Percentiles rank a stretch among this genome's conserved stretches.
phyloP scores from a whole-genome alignment of 176 grass and related monocot species.

The Lolium multiflorum region DNA sequence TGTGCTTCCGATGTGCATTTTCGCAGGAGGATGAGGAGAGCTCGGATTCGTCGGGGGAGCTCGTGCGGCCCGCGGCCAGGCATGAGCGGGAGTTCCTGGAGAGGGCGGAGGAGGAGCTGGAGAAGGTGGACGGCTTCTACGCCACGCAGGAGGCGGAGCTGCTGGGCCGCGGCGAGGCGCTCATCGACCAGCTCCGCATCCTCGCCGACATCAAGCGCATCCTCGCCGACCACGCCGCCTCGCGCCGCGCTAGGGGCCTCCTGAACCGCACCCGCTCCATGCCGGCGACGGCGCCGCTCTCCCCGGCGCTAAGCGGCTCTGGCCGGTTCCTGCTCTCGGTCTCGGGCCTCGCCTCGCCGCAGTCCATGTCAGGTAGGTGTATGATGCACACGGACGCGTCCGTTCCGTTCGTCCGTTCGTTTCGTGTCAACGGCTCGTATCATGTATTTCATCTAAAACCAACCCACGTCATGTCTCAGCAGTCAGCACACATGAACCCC shows the following conservation, averaged over 20 bases:
- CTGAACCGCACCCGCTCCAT: slow-evolving; percentile 22
- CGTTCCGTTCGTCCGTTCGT: not conserved
- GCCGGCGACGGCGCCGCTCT: not conserved
- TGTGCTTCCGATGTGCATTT: not conserved
- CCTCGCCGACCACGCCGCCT: slow-evolving; percentile 55
- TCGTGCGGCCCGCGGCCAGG: slow-evolving; percentile 60
- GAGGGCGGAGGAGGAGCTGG: slow-evolving; percentile 73
- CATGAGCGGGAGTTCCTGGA: slow-evolving; percentile 76
- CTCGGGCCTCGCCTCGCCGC: slow-evolving; percentile 58
- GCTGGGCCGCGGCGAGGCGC: slow-evolving; percentile 59
- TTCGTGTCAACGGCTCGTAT: not conserved
- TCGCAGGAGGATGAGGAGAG: slow-evolving; percentile 52
- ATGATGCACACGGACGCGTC: not conserved
- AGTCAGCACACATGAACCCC: slow-evolving; percentile 35
- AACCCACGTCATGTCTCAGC: slow-evolving; percentile 26
- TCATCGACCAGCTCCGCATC: slow-evolving; percentile 79
- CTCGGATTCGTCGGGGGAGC: slow-evolving; percentile 51
- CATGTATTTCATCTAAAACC: not conserved
- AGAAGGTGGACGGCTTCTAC: slow-evolving; percentile 88
- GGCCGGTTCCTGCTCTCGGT: slow-evolving; percentile 62
- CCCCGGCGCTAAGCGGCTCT: slow-evolving; percentile 36
- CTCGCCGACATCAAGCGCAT: slow-evolving; percentile 82
- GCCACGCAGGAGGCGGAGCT: slow-evolving; percentile 60
- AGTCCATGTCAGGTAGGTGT: slow-evolving; percentile 74
- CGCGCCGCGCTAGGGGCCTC: not conserved